A percentile compares a stretch with the other conserved stretches of the same genome.
phyloP scores from a whole-genome alignment of 805 yeast genomes.

The Lipomyces starkeyi region DNA sequence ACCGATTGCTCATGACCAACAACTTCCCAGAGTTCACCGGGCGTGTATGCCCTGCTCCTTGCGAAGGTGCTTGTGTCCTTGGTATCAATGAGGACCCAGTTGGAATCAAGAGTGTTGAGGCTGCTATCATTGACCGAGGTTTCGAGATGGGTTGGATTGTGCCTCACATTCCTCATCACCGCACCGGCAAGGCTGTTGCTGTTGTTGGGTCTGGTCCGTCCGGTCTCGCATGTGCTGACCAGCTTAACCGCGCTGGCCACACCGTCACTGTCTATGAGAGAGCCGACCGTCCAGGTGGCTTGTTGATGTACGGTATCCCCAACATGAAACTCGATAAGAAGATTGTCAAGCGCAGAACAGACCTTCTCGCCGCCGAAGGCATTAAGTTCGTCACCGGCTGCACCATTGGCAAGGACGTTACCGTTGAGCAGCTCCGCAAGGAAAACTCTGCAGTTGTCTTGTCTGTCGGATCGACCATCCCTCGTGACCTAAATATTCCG shows the following conservation, averaged over 20 bases:
- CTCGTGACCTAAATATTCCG: constrained; percentile 92
- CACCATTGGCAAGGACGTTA: constrained; percentile 75
- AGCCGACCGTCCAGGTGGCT: constrained; percentile 94
- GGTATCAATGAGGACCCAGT: constrained; percentile 95
- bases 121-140: constrained; percentile 95
- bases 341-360: constrained; percentile 90
- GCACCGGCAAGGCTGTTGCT: constrained; percentile 88
- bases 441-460: constrained; percentile 82
- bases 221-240: constrained; percentile 96
- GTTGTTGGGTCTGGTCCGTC: constrained; percentile 97
- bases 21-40: constrained; percentile 99
- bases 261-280: constrained; percentile 89
- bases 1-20: constrained; percentile 91
- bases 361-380: constrained; percentile 89
- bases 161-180: constrained; percentile 75
- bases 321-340: constrained; percentile 96
- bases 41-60: constrained; percentile 98
- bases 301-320: constrained; percentile 98
- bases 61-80: constrained; percentile 95
- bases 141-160: constrained; percentile 96
- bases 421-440: constrained; percentile 69
- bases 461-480: constrained; percentile 95
- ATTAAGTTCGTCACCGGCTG: constrained; percentile 75
- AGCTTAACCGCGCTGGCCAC: constrained; percentile 95
- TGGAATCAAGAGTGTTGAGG: constrained; percentile 93